Percentiles rank a stretch among this genome's conserved stretches.
phyloP scores from a whole-genome alignment of 75 land plant species.

The Selaginella tamariscina region DNA sequence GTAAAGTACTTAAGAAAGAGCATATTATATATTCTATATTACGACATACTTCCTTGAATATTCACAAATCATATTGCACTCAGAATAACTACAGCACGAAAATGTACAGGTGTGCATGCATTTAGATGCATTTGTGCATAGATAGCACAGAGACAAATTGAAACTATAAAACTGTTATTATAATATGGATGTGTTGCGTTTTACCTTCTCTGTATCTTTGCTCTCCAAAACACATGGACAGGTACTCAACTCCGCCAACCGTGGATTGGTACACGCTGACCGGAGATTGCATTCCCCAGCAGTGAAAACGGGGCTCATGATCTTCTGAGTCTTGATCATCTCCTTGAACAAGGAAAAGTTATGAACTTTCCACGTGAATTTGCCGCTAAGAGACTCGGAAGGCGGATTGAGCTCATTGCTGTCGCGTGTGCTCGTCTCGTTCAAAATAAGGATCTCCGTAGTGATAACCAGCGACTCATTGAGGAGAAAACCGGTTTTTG shows the following conservation, averaged over 20 bases:
- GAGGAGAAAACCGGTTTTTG: constrained; percentile 52
- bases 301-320: constrained; percentile 92
- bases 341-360: constrained; percentile 82
- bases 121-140: no score
- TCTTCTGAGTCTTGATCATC: constrained; percentile 97
- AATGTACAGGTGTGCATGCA: no score
- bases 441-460: constrained; percentile 67
- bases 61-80: no score
- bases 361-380: constrained; percentile 93
- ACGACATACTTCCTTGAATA: no score
- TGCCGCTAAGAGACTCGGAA: constrained; percentile 69
- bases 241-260: constrained; percentile 60
- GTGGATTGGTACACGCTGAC: constrained; percentile 87
- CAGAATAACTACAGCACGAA: no score
- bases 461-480: constrained; percentile 44
- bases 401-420: constrained; percentile 35
- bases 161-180: no score
- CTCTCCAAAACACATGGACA: constrained; percentile 98
- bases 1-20: no score
- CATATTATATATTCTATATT: no score
- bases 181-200: no score
- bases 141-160: no score
- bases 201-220: constrained; percentile 86
- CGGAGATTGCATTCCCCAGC: constrained; percentile 84
- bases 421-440: constrained; percentile 57